Evolutionary conservation across 441 rosid species (phyloP).

Genomic region (Arabidopsis hybrid): DNA sequence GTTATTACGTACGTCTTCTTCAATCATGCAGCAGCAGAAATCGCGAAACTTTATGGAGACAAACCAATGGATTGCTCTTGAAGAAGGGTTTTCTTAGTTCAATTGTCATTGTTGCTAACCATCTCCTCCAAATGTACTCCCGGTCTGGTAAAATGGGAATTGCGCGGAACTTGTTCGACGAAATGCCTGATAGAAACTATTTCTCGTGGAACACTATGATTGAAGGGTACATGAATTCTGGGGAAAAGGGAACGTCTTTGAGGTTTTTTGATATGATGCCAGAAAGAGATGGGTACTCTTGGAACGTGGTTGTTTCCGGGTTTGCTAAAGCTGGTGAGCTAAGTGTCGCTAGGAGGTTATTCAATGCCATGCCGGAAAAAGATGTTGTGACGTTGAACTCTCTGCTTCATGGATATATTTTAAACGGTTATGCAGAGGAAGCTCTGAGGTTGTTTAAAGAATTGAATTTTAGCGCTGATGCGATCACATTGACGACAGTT

Average conservation of each 20-base stretch:
- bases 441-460: slow-evolving; percentile 69
- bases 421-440: slow-evolving; percentile 53
- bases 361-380: slow-evolving; percentile 69
- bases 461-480: slow-evolving; percentile 50
- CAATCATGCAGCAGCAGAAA: slow-evolving; percentile 51
- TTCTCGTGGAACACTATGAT: slow-evolving; percentile 88
- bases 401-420: slow-evolving; percentile 63
- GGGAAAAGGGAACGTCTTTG: slow-evolving; percentile 53
- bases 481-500: slow-evolving; percentile 63
- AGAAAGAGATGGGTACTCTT: slow-evolving; percentile 61
- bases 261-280: slow-evolving; percentile 67
- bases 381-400: slow-evolving; percentile 65
- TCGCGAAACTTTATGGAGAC: slow-evolving; percentile 53
- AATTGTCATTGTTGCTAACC: slow-evolving; percentile 57
- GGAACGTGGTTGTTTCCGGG: slow-evolving; percentile 76
- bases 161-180: slow-evolving; percentile 67
- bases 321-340: slow-evolving; percentile 65
- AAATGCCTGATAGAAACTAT: slow-evolving; percentile 66
- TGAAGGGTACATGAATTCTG: slow-evolving; percentile 71
- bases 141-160: slow-evolving; percentile 48
- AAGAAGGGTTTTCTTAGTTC: slow-evolving; percentile 66
- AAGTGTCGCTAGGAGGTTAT: slow-evolving; percentile 58
- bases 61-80: slow-evolving; percentile 60
- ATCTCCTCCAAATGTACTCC: slow-evolving; percentile 60
- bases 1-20: slow-evolving; percentile 51